phyloP scores from a whole-genome alignment of 768 basidiomycete species.

The Termitomyces sp. region DNA sequence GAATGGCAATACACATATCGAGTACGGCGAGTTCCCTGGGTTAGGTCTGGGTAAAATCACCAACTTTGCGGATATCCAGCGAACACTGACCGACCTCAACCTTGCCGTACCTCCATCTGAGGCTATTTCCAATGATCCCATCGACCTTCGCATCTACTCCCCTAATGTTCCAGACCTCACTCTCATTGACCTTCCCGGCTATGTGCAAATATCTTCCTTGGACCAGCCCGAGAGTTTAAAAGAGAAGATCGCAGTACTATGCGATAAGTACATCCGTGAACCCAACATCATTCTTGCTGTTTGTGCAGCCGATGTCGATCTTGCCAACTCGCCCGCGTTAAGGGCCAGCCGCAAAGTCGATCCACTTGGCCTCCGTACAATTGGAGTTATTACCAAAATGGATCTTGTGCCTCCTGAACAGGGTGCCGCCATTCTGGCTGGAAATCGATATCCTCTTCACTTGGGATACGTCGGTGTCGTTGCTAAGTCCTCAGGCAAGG shows the following conservation, averaged over 20 bases:
- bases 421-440: conserved; percentile 75
- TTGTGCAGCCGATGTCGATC: conserved; percentile 96
- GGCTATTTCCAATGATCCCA: conserved; percentile 91
- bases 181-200: conserved; percentile 95
- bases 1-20: conserved; percentile 49
- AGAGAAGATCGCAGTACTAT: conserved; percentile 84
- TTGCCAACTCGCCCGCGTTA: conserved; percentile 95
- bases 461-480: conserved; percentile 98
- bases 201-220: conserved; percentile 90
- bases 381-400: conserved; percentile 99
- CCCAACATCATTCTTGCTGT: conserved; percentile 99
- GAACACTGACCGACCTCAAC: conserved; percentile 91
- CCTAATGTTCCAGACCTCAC: conserved; percentile 96
- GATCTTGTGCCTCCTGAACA: conserved; percentile 86
- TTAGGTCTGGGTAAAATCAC: conserved; percentile 86
- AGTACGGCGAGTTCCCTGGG: conserved; percentile 93
- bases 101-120: conserved; percentile 86
- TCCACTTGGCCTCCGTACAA: conserved; percentile 90
- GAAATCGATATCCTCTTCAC: conserved; percentile 94
- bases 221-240: conserved; percentile 95
- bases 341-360: conserved; percentile 92
- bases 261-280: conserved; percentile 97
- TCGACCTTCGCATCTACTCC: conserved; percentile 95
- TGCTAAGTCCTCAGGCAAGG: conserved; percentile 66
- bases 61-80: conserved; percentile 89